Conservation (phyloP, 2,329 filamentous ascomycete species). For the Hymenoscyphus scutula region DNA sequence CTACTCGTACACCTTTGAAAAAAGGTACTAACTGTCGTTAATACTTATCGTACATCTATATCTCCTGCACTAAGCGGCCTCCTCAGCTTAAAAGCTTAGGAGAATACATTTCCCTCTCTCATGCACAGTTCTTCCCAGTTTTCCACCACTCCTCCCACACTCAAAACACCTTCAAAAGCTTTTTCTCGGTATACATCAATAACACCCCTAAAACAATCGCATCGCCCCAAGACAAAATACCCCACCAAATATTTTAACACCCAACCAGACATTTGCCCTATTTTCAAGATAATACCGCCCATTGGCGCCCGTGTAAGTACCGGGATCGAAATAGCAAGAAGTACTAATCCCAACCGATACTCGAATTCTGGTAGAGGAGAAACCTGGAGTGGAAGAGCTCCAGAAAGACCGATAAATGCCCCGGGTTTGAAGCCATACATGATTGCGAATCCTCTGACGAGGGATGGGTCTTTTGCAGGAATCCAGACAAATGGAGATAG, state of each 20-base stretch:
- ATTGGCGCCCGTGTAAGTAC: constrained; percentile 10
- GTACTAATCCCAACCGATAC: constrained; percentile 8
- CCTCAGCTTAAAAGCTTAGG: too few species aligned
- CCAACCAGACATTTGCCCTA: neutral
- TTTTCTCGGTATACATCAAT: constrained; percentile 2
- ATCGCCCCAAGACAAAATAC: constrained; percentile 10
- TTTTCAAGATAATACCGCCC: constrained; percentile 9
- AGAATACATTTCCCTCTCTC: too few species aligned
- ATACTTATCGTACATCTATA: neutral
- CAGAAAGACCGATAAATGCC: constrained; percentile 26
- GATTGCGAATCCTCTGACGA: constrained; percentile 30
- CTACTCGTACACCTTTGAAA: neutral
- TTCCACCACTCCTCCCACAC: neutral
- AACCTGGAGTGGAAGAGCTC: constrained; percentile 4
- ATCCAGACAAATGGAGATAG: constrained; percentile 3
- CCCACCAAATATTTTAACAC: constrained; percentile 13
- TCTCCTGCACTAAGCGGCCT: too few species aligned
- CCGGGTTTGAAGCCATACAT: constrained; percentile 35
- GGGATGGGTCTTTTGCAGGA: neutral
- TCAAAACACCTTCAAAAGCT: constrained; percentile 4
- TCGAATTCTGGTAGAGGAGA: constrained; percentile 13
- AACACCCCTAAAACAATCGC: neutral
- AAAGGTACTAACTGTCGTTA: neutral
- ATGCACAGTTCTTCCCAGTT: neutral
- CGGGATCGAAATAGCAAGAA: constrained; percentile 5